phyloP scores from a whole-genome alignment of 140 eudicot genomes.

The Senecio squalidus region DNA sequence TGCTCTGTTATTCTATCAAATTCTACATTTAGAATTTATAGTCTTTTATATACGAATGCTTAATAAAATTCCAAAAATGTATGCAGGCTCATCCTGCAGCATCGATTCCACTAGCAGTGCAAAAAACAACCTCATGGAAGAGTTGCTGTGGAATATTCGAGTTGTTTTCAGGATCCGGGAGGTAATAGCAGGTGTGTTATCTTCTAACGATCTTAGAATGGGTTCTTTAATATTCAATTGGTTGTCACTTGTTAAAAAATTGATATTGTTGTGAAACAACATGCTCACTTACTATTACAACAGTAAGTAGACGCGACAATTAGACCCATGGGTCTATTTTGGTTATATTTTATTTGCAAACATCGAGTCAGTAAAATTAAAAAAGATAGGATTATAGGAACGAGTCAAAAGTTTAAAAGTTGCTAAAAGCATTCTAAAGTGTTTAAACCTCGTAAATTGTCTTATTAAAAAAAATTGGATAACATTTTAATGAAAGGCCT shows the following conservation, averaged over 20 bases:
- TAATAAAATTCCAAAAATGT: neutral
- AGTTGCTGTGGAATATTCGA: conserved; percentile 91
- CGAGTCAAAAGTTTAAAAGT: too few relatives aligned
- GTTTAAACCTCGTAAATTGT: too few relatives aligned
- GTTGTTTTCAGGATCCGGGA: conserved; percentile 59
- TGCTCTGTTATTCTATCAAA: neutral
- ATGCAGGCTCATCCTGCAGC: conserved; percentile 54
- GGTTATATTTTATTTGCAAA: too few relatives aligned
- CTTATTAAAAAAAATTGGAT: too few relatives aligned
- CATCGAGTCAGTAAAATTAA: too few relatives aligned
- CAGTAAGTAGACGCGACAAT: too few relatives aligned
- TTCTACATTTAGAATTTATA: neutral
- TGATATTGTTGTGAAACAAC: too few relatives aligned
- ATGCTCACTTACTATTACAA: too few relatives aligned
- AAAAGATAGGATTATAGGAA: too few relatives aligned
- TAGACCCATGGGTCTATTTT: too few relatives aligned
- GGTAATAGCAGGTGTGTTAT: conserved; percentile 49
- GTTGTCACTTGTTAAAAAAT: neutral
- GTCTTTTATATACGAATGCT: neutral
- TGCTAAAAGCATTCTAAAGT: too few relatives aligned
- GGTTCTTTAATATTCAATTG: neutral
- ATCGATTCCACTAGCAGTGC: conserved; percentile 40
- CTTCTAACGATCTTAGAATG: neutral
- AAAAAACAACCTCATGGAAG: conserved; percentile 59
- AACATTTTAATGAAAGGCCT: too few relatives aligned